Evolutionary conservation across 352 stramenopile genomes (phyloP).

Genomic region (Phytopythium boreale): DNA sequence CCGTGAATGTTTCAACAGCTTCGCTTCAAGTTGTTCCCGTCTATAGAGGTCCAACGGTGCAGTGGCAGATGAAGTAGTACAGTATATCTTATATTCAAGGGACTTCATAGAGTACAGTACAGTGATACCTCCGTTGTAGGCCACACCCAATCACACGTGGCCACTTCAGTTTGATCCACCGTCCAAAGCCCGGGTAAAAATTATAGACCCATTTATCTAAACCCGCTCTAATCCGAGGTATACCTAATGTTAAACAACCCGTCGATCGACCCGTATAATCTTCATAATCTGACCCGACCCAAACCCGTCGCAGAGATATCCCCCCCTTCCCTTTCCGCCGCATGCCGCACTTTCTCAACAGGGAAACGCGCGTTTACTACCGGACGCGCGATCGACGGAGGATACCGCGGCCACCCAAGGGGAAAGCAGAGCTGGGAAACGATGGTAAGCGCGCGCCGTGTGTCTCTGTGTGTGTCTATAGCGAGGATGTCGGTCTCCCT

Average conservation of each 20-base stretch:
- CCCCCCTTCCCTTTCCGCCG: not conserved
- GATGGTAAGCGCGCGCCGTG: not conserved
- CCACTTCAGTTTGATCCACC: not conserved
- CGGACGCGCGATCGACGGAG: not conserved
- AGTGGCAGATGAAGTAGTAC: too few relatives aligned
- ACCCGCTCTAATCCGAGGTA: not conserved
- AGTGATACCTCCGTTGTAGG: not conserved
- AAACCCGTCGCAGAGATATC: not conserved
- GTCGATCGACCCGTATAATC: not conserved
- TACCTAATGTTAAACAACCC: not conserved
- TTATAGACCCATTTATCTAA: not conserved
- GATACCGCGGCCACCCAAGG: not conserved
- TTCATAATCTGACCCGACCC: not conserved
- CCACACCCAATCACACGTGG: not conserved
- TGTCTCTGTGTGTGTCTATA: not conserved
- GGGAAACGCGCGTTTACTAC: not conserved
- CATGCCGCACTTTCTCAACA: not conserved
- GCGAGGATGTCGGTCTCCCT: not conserved
- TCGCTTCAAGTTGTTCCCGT: too few relatives aligned
- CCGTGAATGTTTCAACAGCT: too few relatives aligned
- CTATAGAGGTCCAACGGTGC: too few relatives aligned
- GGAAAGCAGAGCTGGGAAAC: not conserved
- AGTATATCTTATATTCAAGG: too few relatives aligned
- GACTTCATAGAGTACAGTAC: not conserved
- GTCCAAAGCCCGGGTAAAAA: not conserved